These are phyloP conservation scores for Sugiyamaella smithiae DNA, from an alignment of 805 yeast genomes.

Conservation along the genomic window DNA sequence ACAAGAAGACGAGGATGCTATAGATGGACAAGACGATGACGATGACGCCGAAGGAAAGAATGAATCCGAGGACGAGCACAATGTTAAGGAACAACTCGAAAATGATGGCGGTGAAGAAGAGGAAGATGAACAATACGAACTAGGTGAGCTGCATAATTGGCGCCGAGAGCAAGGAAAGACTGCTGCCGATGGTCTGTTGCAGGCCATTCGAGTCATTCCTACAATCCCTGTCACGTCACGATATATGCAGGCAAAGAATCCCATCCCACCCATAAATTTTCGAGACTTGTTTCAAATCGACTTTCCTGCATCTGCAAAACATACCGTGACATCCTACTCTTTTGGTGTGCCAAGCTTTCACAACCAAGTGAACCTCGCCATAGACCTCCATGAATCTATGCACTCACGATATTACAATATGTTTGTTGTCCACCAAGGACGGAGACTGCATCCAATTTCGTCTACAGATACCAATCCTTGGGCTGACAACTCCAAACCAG, in stretches of 20 bases:
- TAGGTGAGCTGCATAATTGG: slow-evolving; percentile 21
- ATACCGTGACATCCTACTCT: slow-evolving; percentile 40
- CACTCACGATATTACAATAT: slow-evolving; percentile 32
- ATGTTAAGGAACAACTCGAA: slow-evolving; percentile 13
- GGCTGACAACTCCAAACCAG: slow-evolving; percentile 23
- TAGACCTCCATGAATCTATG: slow-evolving; percentile 43
- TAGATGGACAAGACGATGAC: slow-evolving; percentile 7
- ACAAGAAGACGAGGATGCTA: not conserved
- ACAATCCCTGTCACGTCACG: slow-evolving; percentile 34
- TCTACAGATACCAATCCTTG: slow-evolving; percentile 22
- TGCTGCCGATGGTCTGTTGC: slow-evolving; percentile 29
- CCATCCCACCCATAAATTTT: slow-evolving; percentile 24
- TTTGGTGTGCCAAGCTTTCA: slow-evolving; percentile 48
- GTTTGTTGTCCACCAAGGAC: slow-evolving; percentile 33
- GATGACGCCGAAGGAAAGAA: slow-evolving; percentile 18
- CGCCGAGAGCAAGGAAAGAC: slow-evolving; percentile 22
- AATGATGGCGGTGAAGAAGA: slow-evolving; percentile 22
- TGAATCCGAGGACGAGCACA: slow-evolving; percentile 8
- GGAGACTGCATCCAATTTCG: slow-evolving; percentile 28
- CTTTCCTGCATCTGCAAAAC: slow-evolving; percentile 37
- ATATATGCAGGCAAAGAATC: slow-evolving; percentile 30
- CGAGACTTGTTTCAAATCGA: slow-evolving; percentile 39
- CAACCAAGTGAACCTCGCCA: slow-evolving; percentile 45
- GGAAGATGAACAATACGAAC: slow-evolving; percentile 14
- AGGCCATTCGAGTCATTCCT: slow-evolving; percentile 34